These are phyloP conservation scores for Coprinopsis cinerea DNA, from an alignment of 768 basidiomycete species.

Conservation along the genomic window DNA sequence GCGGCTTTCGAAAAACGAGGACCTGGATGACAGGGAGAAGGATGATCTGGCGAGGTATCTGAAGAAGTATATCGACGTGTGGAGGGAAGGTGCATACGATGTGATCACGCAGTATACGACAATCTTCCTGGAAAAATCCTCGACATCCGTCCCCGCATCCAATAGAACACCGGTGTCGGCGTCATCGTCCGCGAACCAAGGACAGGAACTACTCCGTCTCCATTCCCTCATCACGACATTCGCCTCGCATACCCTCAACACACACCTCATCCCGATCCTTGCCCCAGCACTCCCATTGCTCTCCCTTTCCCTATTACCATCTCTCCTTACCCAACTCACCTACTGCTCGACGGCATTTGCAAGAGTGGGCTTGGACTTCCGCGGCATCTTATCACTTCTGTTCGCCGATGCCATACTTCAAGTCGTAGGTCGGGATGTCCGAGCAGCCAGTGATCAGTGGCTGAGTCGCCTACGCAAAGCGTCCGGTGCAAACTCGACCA, in stretches of 20 bases:
- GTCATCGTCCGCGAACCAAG: slow-evolving; percentile 16
- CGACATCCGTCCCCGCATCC: slow-evolving; percentile 19
- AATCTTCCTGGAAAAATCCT: slow-evolving; percentile 74
- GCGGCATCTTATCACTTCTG: slow-evolving; percentile 55
- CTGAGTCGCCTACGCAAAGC: slow-evolving; percentile 23
- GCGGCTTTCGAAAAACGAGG: slow-evolving; percentile 20
- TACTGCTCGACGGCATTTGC: slow-evolving; percentile 92
- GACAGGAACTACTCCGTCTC: slow-evolving; percentile 26
- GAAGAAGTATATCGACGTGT: slow-evolving; percentile 82
- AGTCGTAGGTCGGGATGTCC: slow-evolving; percentile 50
- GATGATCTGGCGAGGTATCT: slow-evolving; percentile 75
- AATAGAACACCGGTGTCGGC: slow-evolving; percentile 16
- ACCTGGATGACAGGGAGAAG: slow-evolving; percentile 49
- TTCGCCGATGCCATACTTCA: slow-evolving; percentile 59
- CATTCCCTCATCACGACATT: slow-evolving; percentile 60
- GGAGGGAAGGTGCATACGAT: slow-evolving; percentile 91
- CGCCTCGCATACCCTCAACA: slow-evolving; percentile 51
- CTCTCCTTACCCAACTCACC: slow-evolving; percentile 86
- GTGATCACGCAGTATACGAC: slow-evolving; percentile 85
- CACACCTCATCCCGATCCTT: slow-evolving; percentile 65
- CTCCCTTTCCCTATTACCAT: slow-evolving; percentile 60
- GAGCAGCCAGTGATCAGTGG: slow-evolving; percentile 35
- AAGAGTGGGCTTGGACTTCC: slow-evolving; percentile 90
- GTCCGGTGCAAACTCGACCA: slow-evolving; percentile 10
- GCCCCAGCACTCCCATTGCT: slow-evolving; percentile 54